Evolutionary conservation across 352 stramenopile genomes (phyloP).

Genomic region (Pythium biforme): DNA sequence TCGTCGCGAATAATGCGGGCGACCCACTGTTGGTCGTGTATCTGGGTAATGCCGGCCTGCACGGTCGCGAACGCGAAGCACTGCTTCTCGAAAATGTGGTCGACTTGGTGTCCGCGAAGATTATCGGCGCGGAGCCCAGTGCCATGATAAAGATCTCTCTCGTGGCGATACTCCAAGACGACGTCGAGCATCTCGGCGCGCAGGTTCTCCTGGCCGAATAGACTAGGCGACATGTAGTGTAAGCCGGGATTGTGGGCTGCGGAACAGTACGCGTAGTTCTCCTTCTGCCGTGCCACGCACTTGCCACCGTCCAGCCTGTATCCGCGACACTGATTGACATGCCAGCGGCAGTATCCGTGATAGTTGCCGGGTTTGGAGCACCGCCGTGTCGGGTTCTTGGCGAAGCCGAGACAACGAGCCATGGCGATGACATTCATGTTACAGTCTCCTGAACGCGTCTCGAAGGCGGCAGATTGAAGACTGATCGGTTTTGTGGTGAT

Average conservation of each 20-base stretch:
- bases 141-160: background rate
- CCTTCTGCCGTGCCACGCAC: no score
- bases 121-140: background rate
- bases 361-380: no score
- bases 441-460: no score
- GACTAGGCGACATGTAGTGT: background rate
- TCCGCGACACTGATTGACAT: no score
- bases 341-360: no score
- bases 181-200: background rate
- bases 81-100: background rate
- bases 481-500: no score
- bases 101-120: background rate
- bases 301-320: no score
- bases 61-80: background rate
- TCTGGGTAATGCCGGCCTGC: no score
- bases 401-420: no score
- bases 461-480: no score
- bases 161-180: background rate
- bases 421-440: no score
- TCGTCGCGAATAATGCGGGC: background rate
- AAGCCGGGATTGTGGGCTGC: background rate
- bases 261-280: background rate
- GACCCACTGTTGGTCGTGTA: background rate
- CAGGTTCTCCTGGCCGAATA: background rate
- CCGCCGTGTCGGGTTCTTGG: no score